Conservation (phyloP, 2,329 filamentous ascomycete genomes). For the Trichoderma brevicompactum region DNA sequence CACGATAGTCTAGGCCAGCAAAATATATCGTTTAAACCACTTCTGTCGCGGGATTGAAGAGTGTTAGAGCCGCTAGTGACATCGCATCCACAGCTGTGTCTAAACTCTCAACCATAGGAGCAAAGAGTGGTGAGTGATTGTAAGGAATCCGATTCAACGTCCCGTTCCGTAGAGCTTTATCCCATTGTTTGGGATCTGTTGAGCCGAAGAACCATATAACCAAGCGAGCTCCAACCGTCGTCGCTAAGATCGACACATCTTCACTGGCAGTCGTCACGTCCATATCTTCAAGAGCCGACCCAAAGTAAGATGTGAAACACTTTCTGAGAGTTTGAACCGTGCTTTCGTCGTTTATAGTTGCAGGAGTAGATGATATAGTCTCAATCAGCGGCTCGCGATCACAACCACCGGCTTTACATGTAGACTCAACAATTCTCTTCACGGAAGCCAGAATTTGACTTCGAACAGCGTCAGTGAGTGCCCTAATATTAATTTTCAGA, state of each 20-base stretch:
- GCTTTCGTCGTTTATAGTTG: not conserved
- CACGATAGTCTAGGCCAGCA: too few relatives aligned
- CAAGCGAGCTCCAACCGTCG: slow-evolving; percentile 4
- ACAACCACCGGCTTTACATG: slow-evolving; percentile 2
- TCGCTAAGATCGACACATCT: slow-evolving; percentile 6
- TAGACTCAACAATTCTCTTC: slow-evolving; percentile 2
- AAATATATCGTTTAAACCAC: too few relatives aligned
- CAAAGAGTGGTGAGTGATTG: too few relatives aligned
- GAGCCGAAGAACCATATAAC: slow-evolving; percentile 10
- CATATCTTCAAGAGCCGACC: not conserved
- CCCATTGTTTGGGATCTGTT: not conserved
- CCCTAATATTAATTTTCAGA: slow-evolving; percentile 4
- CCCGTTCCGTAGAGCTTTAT: not conserved
- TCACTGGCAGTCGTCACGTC: not conserved
- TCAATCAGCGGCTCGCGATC: slow-evolving; percentile 7
- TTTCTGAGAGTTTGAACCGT: not conserved
- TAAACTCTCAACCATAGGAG: too few relatives aligned
- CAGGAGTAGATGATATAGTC: not conserved
- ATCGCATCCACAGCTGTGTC: too few relatives aligned
- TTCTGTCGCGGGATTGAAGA: too few relatives aligned
- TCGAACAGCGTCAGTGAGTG: not conserved
- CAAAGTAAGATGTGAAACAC: not conserved
- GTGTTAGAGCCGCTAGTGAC: too few relatives aligned
- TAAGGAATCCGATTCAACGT: too few relatives aligned
- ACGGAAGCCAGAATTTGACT: not conserved